phyloP scores from a whole-genome alignment of 306 rosid genomes.

The Urtica urens region DNA sequence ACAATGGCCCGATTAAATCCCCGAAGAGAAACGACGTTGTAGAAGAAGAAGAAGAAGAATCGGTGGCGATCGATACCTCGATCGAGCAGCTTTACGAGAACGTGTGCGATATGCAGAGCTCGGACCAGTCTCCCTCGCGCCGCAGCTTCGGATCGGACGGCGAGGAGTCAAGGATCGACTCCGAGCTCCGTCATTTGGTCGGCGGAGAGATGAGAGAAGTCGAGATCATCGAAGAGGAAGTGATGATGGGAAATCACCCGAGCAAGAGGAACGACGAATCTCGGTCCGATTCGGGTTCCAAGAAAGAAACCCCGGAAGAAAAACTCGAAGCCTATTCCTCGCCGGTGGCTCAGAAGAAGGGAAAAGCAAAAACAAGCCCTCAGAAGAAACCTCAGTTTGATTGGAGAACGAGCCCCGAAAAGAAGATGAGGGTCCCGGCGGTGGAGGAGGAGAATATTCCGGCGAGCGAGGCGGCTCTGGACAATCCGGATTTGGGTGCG shows the following conservation, averaged over 20 bases:
- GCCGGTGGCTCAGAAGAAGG: slow-evolving; percentile 32
- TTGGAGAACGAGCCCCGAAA: slow-evolving; percentile 31
- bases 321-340: slow-evolving; percentile 24
- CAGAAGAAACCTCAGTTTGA: slow-evolving; percentile 49
- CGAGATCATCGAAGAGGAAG: slow-evolving; percentile 89
- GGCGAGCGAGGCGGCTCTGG: slow-evolving; percentile 21
- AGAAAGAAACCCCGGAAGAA: slow-evolving; percentile 28
- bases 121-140: slow-evolving; percentile 82
- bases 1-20: slow-evolving; percentile 16
- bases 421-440: slow-evolving; percentile 29
- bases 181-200: slow-evolving; percentile 77
- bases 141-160: slow-evolving; percentile 66
- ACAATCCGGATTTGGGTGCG: slow-evolving; percentile 55
- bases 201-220: slow-evolving; percentile 93
- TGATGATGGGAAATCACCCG: too few relatives aligned
- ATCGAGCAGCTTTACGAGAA: slow-evolving; percentile 92
- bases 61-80: slow-evolving; percentile 46
- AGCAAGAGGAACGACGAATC: slow-evolving; percentile 36
- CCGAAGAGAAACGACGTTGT: slow-evolving; percentile 30
- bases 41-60: neutral
- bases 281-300: slow-evolving; percentile 33
- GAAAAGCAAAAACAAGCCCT: slow-evolving; percentile 25
- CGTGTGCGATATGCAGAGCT: slow-evolving; percentile 97
- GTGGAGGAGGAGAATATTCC: slow-evolving; percentile 22
- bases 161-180: slow-evolving; percentile 94